phyloP scores from a whole-genome alignment of 75 land plant genomes.

The Sequoia sempervirens region DNA sequence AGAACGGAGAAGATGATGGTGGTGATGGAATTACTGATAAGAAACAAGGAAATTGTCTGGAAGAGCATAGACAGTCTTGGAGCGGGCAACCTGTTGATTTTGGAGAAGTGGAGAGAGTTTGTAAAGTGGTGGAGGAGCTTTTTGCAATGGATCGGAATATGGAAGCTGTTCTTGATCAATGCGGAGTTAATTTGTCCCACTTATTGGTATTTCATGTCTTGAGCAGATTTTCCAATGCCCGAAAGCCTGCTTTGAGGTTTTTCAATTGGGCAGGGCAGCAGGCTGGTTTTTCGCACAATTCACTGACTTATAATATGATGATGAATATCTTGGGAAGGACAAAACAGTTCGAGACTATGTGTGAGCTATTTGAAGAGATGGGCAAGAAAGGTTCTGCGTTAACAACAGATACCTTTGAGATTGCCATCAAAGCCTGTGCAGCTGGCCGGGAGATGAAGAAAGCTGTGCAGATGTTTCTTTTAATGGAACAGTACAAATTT shows the following conservation, averaged over 20 bases:
- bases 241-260: constrained; percentile 55
- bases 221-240: constrained; percentile 44
- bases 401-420: constrained; percentile 42
- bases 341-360: constrained; percentile 68
- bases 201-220: constrained; percentile 44
- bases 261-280: constrained; percentile 55
- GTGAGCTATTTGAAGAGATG: constrained; percentile 55
- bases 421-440: constrained; percentile 46
- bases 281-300: constrained; percentile 41
- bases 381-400: constrained; percentile 25
- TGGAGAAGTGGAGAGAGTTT: constrained; percentile 41
- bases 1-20: constrained; percentile 3
- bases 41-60: not conserved
- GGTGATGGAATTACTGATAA: constrained; percentile 1
- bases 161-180: constrained; percentile 59
- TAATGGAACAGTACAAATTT: constrained; percentile 55
- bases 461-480: constrained; percentile 34
- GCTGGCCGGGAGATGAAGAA: constrained; percentile 61
- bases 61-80: not conserved
- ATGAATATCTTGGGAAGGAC: constrained; percentile 49
- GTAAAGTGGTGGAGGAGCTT: constrained; percentile 50
- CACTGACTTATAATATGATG: constrained; percentile 46
- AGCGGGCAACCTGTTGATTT: constrained; percentile 14
- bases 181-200: constrained; percentile 23
- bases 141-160: constrained; percentile 57